Evolutionary conservation across 169 alveolate species (phyloP).

Genomic region (Nephromyces sp.): DNA sequence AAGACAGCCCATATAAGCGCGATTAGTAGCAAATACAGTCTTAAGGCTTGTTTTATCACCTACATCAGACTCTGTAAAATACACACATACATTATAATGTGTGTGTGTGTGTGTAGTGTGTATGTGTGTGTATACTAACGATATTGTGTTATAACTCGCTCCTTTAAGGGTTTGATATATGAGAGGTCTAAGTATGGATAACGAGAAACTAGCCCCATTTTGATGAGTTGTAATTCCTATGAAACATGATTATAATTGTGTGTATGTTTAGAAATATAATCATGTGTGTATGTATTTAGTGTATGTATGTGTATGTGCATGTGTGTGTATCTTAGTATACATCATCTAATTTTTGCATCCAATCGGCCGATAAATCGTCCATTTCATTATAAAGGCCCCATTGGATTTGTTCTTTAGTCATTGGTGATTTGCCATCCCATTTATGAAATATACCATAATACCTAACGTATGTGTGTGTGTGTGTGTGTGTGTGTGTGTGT

Average conservation of each 20-base stretch:
- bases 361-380: conserved; percentile 17
- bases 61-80: conserved; percentile 8
- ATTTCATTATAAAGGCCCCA: conserved; percentile 31
- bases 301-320: background rate
- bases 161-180: conserved; percentile 11
- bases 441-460: conserved; percentile 18
- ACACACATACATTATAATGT: background rate
- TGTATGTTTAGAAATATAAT: background rate
- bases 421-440: conserved; percentile 16
- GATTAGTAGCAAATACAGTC: conserved; percentile 3
- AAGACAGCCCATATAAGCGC: conserved; percentile 17
- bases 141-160: conserved; percentile 23
- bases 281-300: too few species aligned
- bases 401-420: conserved; percentile 5
- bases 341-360: conserved; percentile 7
- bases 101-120: background rate
- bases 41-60: conserved; percentile 6
- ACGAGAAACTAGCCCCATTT: background rate
- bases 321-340: background rate
- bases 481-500: background rate
- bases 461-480: background rate
- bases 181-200: conserved; percentile 20
- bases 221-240: conserved; percentile 13
- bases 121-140: conserved; percentile 1
- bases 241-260: background rate